Base-by-base conservation (phyloP, 225 moss, liverwort and hornwort genomes). In the Polytrichum formosum region DNA sequence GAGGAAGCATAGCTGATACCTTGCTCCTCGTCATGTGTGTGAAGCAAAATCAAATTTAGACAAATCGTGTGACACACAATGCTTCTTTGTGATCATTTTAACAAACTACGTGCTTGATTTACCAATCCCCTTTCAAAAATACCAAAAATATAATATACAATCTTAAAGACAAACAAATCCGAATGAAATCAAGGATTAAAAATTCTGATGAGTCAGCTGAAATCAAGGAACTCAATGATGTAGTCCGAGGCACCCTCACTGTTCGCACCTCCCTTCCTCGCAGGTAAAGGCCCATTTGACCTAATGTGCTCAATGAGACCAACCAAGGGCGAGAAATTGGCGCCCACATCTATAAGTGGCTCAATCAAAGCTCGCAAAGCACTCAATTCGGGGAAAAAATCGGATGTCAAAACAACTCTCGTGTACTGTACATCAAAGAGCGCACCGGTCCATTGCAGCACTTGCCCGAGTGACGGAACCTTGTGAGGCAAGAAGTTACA, bases 181-280 rank as follows among this genome's bases (percentile, higher is more conserved):
- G n/a, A n/a, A n/a, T n/a, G n/a, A n/a, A n/a, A n/a, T n/a, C n/a
- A n/a, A n/a, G n/a, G n/a, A n/a, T n/a, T n/a, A n/a, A n/a, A n/a
- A n/a, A n/a, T n/a, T n/a, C n/a, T n/a, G n/a, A n/a, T n/a, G n/a
- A n/a, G 74, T 91, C 81, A 90, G 65, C 89, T 90, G 73, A 97
- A 78, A 87, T 97, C 94, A 25, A 92, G 83, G 60, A 92, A 89
- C 84, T 97, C 97, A 70, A 97, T 92, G 73, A 91, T 83, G 67
- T 97, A 94, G 71, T 87, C 85, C 33, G 89, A 75, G 65, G 70
- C 56, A n/a, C 76, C 72, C 67, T 70, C 85, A 76, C 78, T 77
- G 25, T 78, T 79, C 56, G 54, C 75, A 62, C 69, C 73, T 23
- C 21, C 2, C 21, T 20, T 58, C 61, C 55, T 74, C 63, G 62